A percentile compares a stretch with the other conserved stretches of the same genome.
phyloP scores from a whole-genome alignment of 1,284 basidiomycete species.

The Heterobasidion irregulare region DNA sequence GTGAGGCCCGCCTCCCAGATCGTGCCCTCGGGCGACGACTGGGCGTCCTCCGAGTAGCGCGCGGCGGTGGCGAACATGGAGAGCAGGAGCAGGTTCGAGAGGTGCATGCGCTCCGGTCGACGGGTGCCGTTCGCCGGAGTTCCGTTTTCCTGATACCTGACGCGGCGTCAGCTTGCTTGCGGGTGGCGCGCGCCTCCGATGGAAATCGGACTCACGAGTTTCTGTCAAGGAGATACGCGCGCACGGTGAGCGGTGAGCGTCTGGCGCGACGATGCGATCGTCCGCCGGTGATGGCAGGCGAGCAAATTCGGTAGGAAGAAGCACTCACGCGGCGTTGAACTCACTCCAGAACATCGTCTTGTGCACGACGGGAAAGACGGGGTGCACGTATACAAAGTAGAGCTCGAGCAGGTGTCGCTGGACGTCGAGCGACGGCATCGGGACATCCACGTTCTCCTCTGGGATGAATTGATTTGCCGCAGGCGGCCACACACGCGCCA shows the following conservation, averaged over 20 bases:
- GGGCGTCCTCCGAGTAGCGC: conserved; percentile 51
- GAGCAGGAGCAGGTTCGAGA: conserved; percentile 65
- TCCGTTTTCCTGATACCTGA: not conserved
- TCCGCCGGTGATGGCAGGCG: not conserved
- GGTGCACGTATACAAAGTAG: conserved; percentile 79
- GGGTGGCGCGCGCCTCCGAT: not conserved
- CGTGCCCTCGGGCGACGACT: conserved; percentile 33
- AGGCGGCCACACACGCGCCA: conserved; percentile 68
- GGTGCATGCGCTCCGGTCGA: conserved; percentile 17
- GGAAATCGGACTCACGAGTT: not conserved
- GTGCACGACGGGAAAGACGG: conserved; percentile 69
- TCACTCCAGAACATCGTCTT: conserved; percentile 63
- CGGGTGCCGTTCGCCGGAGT: not conserved
- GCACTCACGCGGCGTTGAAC: conserved; percentile 46
- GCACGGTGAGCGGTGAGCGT: not conserved
- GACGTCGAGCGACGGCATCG: conserved; percentile 45
- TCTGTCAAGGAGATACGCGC: not conserved
- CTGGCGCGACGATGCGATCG: too few relatives aligned
- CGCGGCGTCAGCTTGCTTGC: not conserved
- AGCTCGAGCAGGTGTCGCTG: conserved; percentile 65
- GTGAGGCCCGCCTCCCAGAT: conserved; percentile 69
- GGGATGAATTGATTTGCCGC: conserved; percentile 25
- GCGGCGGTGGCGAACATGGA: conserved; percentile 75
- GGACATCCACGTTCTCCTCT: conserved; percentile 36
- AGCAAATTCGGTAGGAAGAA: not conserved